Base-by-base conservation (phyloP, 768 basidiomycete genomes). In the Pleurotus pulmonarius region DNA sequence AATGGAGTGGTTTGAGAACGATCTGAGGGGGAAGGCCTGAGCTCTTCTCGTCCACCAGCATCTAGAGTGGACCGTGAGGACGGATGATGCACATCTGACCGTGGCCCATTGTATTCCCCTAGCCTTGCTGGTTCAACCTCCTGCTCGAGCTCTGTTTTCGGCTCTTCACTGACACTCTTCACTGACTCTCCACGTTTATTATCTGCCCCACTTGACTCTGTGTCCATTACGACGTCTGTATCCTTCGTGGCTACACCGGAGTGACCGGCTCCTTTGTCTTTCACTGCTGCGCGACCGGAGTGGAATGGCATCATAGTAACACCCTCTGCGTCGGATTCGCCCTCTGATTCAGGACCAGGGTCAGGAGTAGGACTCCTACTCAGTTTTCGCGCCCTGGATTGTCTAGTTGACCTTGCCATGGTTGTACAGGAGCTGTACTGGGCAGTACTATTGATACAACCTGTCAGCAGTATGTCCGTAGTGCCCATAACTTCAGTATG, bases 291-390 rank as follows among this genome's bases (percentile, higher is more conserved):
- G 29, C 29, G 29, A 11, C 29, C 11, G 29, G 29, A 11, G 16
- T n/a, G 12, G 5, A 44, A 13, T 44, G 51, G 37, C 16, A 18
- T 24, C 51, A 16, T 34, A 12, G 11, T 24, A 15, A 41, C 20
- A 24, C 24, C n/a, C 37, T 41, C 51, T 38, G 12, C 51, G n/a
- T 53, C 51, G 6, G 39, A 40, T 13, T 53, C 51, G 51, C 51
- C 38, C 37, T 53, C 51, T 39, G 51, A 53, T 40, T 53, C 51
- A 16, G 51, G 51, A 34, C 51, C 51, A n/a, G 38, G 38, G 20
- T 54, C 53, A 15, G 56, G 57, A 37, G 52, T 56, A 37, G 55
- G 51, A 44, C 40, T 56, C 16, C 54, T 46, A 29, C 25, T 48
- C 25, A 39, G 51, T 39, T 53, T 53, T 6, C 38, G 39, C n/a